A percentile compares a stretch with the other conserved stretches of the same genome.
Evolutionary conservation across 371 early-diverging fungal genomes (phyloP).

Genomic region (Rhizopus microsporus): DNA sequence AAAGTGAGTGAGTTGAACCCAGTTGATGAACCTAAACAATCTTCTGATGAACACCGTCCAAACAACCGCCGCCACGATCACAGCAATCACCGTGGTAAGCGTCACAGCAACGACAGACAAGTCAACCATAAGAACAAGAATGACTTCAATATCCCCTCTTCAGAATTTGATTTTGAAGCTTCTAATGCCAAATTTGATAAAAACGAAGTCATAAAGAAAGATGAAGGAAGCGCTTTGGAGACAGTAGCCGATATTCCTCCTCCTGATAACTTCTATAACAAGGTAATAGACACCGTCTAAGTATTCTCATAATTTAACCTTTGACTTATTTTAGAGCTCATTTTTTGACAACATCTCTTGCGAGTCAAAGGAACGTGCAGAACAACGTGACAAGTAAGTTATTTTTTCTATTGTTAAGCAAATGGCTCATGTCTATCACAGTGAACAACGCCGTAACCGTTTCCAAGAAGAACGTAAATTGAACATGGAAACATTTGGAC

Average conservation of each 20-base stretch:
- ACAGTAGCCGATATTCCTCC: constrained; percentile 54
- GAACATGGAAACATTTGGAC: constrained; percentile 96
- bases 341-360: constrained; percentile 98
- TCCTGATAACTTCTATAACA: constrained; percentile 62
- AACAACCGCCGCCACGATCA: constrained; percentile 23
- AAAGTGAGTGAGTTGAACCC: constrained; percentile 58
- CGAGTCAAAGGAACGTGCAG: constrained; percentile 87
- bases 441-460: constrained; percentile 72
- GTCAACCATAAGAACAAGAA: constrained; percentile 35
- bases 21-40: constrained; percentile 15
- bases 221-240: constrained; percentile 37
- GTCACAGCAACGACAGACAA: constrained; percentile 11
- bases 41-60: constrained; percentile 11
- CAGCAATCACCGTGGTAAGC: constrained; percentile 32
- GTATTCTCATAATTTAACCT: not conserved
- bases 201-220: constrained; percentile 65
- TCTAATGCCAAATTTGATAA: constrained; percentile 94
- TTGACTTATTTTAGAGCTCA: constrained; percentile 40
- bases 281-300: constrained; percentile 1
- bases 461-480: constrained; percentile 84
- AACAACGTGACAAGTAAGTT: constrained; percentile 31
- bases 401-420: constrained; percentile 7
- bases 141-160: constrained; percentile 72
- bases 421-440: not conserved
- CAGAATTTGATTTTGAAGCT: constrained; percentile 94